Evolutionary conservation across 768 basidiomycete genomes (phyloP).

Genomic region (Trametes elegans): DNA sequence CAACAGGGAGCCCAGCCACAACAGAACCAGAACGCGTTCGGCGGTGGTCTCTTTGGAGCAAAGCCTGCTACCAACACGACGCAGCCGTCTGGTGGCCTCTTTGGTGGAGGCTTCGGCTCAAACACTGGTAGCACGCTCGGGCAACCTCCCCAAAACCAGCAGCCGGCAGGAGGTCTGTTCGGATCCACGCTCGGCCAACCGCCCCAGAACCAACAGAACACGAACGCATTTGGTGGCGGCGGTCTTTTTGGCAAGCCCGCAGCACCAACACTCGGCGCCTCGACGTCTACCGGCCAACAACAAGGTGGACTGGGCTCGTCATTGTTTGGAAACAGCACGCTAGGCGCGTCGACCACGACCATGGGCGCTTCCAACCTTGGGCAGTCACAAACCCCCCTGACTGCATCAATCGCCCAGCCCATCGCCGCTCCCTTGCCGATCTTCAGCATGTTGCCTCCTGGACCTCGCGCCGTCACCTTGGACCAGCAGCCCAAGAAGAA

Average conservation of each 20-base stretch:
- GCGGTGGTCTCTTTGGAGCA: slow-evolving; percentile 6
- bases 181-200: slow-evolving; percentile 42
- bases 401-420: slow-evolving; percentile 87
- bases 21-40: slow-evolving; percentile 16
- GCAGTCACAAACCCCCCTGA: slow-evolving; percentile 49
- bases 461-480: slow-evolving; percentile 59
- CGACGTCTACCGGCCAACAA: slow-evolving; percentile 39
- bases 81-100: slow-evolving; percentile 29
- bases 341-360: slow-evolving; percentile 26
- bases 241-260: slow-evolving; percentile 53
- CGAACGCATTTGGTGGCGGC: slow-evolving; percentile 41
- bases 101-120: slow-evolving; percentile 21
- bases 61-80: slow-evolving; percentile 11
- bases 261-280: slow-evolving; percentile 45
- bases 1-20: slow-evolving; percentile 17
- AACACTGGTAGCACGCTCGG: slow-evolving; percentile 33
- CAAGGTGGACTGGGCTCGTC: slow-evolving; percentile 33
- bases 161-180: slow-evolving; percentile 31
- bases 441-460: slow-evolving; percentile 72
- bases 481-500: slow-evolving; percentile 74
- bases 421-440: slow-evolving; percentile 70
- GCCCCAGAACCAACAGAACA: slow-evolving; percentile 34
- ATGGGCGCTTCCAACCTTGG: slow-evolving; percentile 44
- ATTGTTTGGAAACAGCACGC: slow-evolving; percentile 34
- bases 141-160: slow-evolving; percentile 26